These are phyloP conservation scores for Canariomyces notabilis DNA, from an alignment of 2,329 filamentous ascomycete species.

Conservation along the genomic window DNA sequence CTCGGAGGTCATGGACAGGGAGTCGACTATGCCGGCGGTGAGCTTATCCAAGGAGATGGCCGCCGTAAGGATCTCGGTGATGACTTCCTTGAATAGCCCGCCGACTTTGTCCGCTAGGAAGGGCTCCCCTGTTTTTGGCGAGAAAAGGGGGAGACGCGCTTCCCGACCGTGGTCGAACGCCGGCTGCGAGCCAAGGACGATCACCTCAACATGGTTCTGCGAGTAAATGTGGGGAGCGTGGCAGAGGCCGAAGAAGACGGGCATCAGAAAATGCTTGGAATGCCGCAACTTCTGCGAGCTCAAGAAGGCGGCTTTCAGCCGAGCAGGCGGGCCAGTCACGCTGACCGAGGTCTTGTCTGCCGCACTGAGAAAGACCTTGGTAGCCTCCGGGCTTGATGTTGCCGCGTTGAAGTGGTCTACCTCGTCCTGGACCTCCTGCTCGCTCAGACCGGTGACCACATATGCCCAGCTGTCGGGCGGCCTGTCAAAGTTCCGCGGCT, in stretches of 20 bases:
- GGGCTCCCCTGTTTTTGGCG: too few relatives aligned
- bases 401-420: not conserved
- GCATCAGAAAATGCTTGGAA: not conserved
- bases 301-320: not conserved
- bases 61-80: too few relatives aligned
- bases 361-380: not conserved
- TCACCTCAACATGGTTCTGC: not conserved
- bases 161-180: too few relatives aligned
- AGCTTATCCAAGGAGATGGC: too few relatives aligned
- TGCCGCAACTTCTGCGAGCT: not conserved
- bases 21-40: too few relatives aligned
- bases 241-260: slow-evolving; percentile 12
- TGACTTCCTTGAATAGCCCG: too few relatives aligned
- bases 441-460: not conserved
- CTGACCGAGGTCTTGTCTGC: not conserved
- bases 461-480: not conserved
- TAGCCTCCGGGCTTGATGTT: not conserved
- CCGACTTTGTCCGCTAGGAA: too few relatives aligned
- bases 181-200: too few relatives aligned
- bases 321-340: not conserved
- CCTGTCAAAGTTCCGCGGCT: not conserved
- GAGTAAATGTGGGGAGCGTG: slow-evolving; percentile 39
- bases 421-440: not conserved
- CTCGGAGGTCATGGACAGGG: too few relatives aligned
- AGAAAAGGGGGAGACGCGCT: too few relatives aligned